These are phyloP conservation scores for Ettlia oleoabundans DNA, from an alignment of 139 green algal species.

Conservation along the genomic window DNA sequence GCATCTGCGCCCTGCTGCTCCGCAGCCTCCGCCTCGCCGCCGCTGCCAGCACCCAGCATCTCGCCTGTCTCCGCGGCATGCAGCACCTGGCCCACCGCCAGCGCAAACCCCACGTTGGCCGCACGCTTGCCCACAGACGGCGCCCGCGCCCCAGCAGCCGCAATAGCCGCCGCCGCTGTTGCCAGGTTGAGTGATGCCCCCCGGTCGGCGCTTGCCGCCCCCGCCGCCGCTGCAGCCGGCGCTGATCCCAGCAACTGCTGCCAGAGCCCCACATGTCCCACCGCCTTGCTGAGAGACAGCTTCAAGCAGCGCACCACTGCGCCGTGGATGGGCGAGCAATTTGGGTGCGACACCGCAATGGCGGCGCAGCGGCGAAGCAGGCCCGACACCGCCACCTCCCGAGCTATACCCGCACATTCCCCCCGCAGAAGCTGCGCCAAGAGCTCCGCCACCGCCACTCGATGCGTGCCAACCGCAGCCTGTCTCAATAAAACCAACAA, in stretches of 20 bases:
- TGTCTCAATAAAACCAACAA: background rate
- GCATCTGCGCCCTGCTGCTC: background rate
- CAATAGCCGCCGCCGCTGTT: background rate
- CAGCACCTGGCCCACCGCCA: slow-evolving; percentile 33
- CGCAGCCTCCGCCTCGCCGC: background rate
- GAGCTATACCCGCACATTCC: slow-evolving; percentile 15
- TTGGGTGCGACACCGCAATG: slow-evolving; percentile 31
- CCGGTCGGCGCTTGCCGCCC: background rate
- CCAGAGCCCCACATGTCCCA: slow-evolving; percentile 30
- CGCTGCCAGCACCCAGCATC: background rate
- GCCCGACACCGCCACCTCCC: background rate
- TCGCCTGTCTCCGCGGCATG: slow-evolving; percentile 3
- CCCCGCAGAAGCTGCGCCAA: slow-evolving; percentile 34
- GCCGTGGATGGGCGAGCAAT: slow-evolving; percentile 37
- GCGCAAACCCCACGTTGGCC: slow-evolving; percentile 33
- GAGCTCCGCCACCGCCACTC: slow-evolving; percentile 31
- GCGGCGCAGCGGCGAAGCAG: slow-evolving; percentile 21
- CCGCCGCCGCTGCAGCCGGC: background rate
- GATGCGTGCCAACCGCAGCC: slow-evolving; percentile 41
- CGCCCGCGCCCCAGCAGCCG: background rate
- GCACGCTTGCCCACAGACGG: slow-evolving; percentile 24
- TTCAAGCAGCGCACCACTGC: background rate
- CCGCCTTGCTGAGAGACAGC: background rate
- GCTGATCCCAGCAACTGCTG: slow-evolving; percentile 19
- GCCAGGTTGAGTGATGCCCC: slow-evolving; percentile 7